Base-by-base conservation (phyloP, 768 basidiomycete genomes). In the Suillus subluteus region DNA sequence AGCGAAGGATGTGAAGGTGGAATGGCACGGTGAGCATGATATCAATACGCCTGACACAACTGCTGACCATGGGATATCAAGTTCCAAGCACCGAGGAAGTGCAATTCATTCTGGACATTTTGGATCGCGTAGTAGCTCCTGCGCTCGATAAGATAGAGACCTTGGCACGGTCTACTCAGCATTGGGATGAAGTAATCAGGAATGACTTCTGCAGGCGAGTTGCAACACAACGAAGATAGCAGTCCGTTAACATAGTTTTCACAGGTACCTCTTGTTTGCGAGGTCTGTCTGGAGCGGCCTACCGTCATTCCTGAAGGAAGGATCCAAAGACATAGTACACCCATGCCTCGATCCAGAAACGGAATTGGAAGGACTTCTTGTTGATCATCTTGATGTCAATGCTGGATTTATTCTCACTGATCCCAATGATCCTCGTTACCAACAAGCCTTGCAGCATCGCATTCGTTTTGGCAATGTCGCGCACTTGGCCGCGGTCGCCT, bases 201-300 rank as follows among this genome's bases (percentile, higher is more conserved):
- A 94, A 92, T 72, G 92, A 93, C 74, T 93, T 94, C 73, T 98
- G 96, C 79, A 86, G 95, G 87, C 91, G 77, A 66, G 82, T 74
- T 26, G 37, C 67, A 37, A 1, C n/a, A 41, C 56, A 40, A 54
- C 69, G 1, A 54, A 18, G 30, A 23, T 40, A 35, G 64, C 38
- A 18, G 54, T 46, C 37, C 35, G 38, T 13, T 63, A 37, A 62
- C 66, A 63, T 71, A 41, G 41, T 65, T 58, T 8, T 38, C 13
- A n/a, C 66, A 87, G 93, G 58, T 89, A 87, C 74, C 79, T 95
- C 52, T 86, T 90, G 68, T 85, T 88, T 35, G 86, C 90, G 21
- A 85, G 90, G 71, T 87, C 91, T n/a, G 82, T 92, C 3, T 91
- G 95, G 86, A 83, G 83, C 37, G 94, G 94, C 3, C 81, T 96